Percentiles rank a stretch among this genome's conserved stretches.
Evolutionary conservation across 495 filamentous ascomycete genomes (phyloP).

Genomic region (Xylaria cubensis): DNA sequence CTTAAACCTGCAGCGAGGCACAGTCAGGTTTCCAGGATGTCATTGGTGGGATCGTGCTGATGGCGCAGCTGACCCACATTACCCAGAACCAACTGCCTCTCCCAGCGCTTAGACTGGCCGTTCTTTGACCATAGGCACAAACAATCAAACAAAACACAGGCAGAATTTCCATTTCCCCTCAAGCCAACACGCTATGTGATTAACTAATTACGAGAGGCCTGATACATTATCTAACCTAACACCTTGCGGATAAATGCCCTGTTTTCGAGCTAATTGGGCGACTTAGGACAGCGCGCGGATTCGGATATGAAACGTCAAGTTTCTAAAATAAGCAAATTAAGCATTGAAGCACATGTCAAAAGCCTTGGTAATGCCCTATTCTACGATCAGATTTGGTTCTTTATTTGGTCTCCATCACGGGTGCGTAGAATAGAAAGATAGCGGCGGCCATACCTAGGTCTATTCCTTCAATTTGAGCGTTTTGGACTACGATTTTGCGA

Average conservation of each 20-base stretch:
- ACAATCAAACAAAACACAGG: too few species aligned
- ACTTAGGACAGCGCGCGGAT: too few species aligned
- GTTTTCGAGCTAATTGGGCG: background rate
- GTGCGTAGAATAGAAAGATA: background rate
- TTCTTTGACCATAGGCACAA: background rate
- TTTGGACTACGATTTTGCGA: too few species aligned
- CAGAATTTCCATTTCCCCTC: background rate
- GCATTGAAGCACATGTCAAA: background rate
- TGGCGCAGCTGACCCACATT: conserved; percentile 11
- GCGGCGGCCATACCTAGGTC: background rate
- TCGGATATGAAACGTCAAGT: background rate
- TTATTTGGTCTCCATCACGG: background rate
- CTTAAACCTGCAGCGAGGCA: background rate
- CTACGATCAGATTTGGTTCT: background rate
- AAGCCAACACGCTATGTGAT: too few species aligned
- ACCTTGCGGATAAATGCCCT: background rate
- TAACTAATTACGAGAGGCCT: background rate
- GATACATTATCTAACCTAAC: background rate
- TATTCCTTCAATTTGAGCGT: background rate
- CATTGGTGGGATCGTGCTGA: background rate
- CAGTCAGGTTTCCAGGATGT: background rate
- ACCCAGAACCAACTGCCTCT: background rate
- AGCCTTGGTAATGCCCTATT: background rate
- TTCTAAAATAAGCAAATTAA: background rate
- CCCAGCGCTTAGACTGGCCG: background rate